Base-by-base conservation (phyloP, 768 basidiomycete species). In the Russula earlei region DNA sequence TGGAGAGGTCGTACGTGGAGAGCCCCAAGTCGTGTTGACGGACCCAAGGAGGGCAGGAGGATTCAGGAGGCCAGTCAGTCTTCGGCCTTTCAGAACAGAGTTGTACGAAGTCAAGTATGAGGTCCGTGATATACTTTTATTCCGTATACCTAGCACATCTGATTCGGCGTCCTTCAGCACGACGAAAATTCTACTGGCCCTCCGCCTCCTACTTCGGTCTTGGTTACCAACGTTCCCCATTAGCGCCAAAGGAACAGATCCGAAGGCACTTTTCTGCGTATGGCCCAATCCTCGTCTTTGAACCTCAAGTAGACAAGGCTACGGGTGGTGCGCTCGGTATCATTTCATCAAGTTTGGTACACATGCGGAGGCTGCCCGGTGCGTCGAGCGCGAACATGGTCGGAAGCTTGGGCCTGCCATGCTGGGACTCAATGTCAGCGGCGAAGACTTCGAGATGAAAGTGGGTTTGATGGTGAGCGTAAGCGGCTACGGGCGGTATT, bases 321-420 rank as follows among this genome's bases (percentile, higher is more conserved):
- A 90, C 83, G n/a, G 93, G 92, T 3, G 84, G 81, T 47, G 80
- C 85, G 1, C 77, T 96, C 1, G 93, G 94, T 2, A 79, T 97
- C 40, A 80, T 91, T 40, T 80, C 65, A 77, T 97, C 60, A 80
- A 78, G 60, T 97, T 72, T 65, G 65, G 69, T 17, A 71, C 77
- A 0, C 81, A 84, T 58, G 82, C 83, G 15, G 84, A 87, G 42
- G 92, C 91, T 5, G 75, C 74, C 54, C 65, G 69, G 43, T 91
- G 87, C 56, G 75, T 87, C 22, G 77, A 77, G 56, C 76, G 73
- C 48, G 84, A 84, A 63, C 75, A 91, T 55, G 87, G 88, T 29
- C 75, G 80, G 66, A 77, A 74, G 63, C 69, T 84, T 14, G 77
- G 80, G 0, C 71, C 74, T 5, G 66, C 71, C 14, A 73, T 76